Evolutionary conservation across 352 stramenopile species (phyloP).

Genomic region (Aphanomyces cochlioides): DNA sequence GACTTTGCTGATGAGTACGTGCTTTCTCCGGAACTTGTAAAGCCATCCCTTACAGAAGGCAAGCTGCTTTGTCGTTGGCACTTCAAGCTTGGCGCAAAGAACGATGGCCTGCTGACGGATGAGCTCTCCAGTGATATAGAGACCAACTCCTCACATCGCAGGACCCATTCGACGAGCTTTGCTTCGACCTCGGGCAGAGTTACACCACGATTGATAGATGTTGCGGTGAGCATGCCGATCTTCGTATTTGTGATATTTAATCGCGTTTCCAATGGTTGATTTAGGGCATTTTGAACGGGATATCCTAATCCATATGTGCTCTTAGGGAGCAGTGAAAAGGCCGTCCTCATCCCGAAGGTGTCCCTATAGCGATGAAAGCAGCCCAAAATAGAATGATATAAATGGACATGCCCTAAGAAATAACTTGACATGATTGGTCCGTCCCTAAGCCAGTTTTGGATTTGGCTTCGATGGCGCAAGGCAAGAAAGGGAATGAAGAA

Average conservation of each 20-base stretch:
- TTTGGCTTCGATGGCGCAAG: no score
- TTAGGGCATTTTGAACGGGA: no score
- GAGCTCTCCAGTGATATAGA: conserved; percentile 9
- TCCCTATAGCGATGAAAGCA: neutral
- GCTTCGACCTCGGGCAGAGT: neutral
- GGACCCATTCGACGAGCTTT: neutral
- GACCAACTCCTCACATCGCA: conserved; percentile 1
- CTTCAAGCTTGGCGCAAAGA: neutral
- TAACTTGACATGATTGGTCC: no score
- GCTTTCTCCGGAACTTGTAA: conserved; percentile 22
- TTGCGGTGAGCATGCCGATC: neutral
- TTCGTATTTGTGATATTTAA: neutral
- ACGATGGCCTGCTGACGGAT: neutral
- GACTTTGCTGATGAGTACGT: conserved; percentile 27
- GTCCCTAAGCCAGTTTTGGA: no score
- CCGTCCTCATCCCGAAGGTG: no score
- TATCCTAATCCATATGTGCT: no score
- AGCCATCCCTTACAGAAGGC: conserved; percentile 26
- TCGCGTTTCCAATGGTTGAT: neutral
- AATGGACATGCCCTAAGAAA: no score
- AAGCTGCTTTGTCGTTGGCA: neutral
- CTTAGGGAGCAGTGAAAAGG: no score
- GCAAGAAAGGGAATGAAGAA: no score
- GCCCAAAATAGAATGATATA: no score
- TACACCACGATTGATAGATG: neutral